Evolutionary conservation across 2,329 filamentous ascomycete genomes (phyloP), one percentile per base, ranked within the genome.

Genomic region (Exserohilum rostratum): DNA sequence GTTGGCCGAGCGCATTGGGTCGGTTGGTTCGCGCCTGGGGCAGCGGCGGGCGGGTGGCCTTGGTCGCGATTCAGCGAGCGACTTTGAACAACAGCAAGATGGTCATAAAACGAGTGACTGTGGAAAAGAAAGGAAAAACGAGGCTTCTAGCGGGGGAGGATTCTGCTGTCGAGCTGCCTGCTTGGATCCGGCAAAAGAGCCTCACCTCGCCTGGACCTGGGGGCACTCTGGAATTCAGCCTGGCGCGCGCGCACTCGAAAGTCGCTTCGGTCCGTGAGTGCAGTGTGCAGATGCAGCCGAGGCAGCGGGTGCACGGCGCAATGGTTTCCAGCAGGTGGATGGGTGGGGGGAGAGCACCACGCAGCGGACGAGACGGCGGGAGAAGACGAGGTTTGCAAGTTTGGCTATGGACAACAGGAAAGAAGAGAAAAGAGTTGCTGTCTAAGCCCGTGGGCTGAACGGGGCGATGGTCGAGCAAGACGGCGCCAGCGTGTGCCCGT

Each of bases 1-100:
- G 51, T 66, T 67, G 44, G 57, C 52, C 38, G 68, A 67, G 63
- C 61, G 65, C 70, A 74, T 72, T 66, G 66, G 58, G 51, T 52
- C 60, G 61, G 58, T n/a, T 61, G 48, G 57, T 57, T 50, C 54
- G 60, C 62, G 62, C 57, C 58, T 49, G 47, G 40, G 49, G 53
- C 37, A 39, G 61, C 47, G 63, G 62, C 58, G 57, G 17, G 40
- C 55, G 54, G n/a, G n/a, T n/a, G 51, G 58, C 44, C 50, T 33
- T 46, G 29, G 35, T 59, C 55, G 62, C 64, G 64, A 60, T 49
- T 68, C 63, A 58, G 53, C 50, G 44, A 51, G 46, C 30, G 43
- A 39, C 38, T 39, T 38, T 40, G 22, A 31, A n/a, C n/a, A n/a
- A n/a, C n/a, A n/a, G n/a, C 50, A 37, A 49, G 20, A 46, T 44